Evolutionary conservation across 2,329 filamentous ascomycete species (phyloP).

Genomic region (Teratosphaeriaceae sp.): DNA sequence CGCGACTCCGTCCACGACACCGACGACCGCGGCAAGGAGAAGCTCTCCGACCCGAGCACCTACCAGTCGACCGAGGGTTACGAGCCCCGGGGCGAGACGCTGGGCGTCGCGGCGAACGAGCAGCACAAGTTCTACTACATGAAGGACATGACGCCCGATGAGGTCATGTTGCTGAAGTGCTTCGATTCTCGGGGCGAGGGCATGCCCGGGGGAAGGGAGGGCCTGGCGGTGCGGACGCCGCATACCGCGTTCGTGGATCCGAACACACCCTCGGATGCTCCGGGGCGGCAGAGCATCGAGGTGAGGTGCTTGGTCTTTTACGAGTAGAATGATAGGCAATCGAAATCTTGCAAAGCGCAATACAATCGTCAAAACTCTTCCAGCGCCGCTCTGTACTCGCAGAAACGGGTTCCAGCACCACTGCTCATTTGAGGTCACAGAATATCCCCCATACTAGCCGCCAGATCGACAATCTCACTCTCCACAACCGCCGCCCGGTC

Average conservation of each 20-base stretch:
- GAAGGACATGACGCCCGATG: conserved; percentile 58
- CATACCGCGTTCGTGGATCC: conserved; percentile 78
- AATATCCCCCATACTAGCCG: background rate
- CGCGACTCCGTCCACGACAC: conserved; percentile 34
- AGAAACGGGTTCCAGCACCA: too few relatives aligned
- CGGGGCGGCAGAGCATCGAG: conserved; percentile 78
- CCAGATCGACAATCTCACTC: background rate
- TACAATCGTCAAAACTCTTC: too few relatives aligned
- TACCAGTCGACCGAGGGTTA: conserved; percentile 52
- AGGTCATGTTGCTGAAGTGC: conserved; percentile 49
- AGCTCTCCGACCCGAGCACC: conserved; percentile 43
- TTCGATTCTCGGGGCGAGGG: conserved; percentile 41
- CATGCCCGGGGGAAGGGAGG: conserved; percentile 31
- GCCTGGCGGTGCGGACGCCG: conserved; percentile 45
- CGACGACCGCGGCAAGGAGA: conserved; percentile 55
- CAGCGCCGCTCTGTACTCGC: too few relatives aligned
- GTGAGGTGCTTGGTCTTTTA: conserved; percentile 74
- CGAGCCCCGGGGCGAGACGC: conserved; percentile 57
- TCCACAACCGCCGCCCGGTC: background rate
- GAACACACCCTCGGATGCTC: conserved; percentile 60
- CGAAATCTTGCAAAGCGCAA: too few relatives aligned
- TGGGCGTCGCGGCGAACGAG: conserved; percentile 51
- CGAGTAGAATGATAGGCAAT: conserved; percentile 14
- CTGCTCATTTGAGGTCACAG: background rate
- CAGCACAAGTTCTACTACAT: conserved; percentile 58